A percentile compares a stretch with the other conserved stretches of the same genome.
phyloP scores from a whole-genome alignment of 306 rosid genomes.

The Lathyrus sativus region DNA sequence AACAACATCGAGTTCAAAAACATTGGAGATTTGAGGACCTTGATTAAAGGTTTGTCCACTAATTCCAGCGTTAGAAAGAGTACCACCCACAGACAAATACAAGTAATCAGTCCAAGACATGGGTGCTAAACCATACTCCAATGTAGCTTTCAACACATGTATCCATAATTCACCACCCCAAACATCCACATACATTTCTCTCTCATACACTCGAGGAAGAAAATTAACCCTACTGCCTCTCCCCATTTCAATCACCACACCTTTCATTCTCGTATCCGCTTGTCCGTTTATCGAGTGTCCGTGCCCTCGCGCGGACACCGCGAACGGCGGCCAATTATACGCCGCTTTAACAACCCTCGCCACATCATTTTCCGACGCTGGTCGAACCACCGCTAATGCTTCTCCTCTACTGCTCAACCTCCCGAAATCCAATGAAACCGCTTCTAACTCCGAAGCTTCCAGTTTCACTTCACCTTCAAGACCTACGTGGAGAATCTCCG shows the following conservation, averaged over 20 bases:
- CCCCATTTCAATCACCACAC: conserved; percentile 81
- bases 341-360: conserved; percentile 51
- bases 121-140: conserved; percentile 73
- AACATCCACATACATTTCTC: conserved; percentile 67
- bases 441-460: conserved; percentile 50
- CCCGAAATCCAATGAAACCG: conserved; percentile 76
- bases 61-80: conserved; percentile 91
- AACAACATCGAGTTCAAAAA: conserved; percentile 80
- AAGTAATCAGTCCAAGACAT: conserved; percentile 96
- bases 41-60: conserved; percentile 93
- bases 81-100: conserved; percentile 91
- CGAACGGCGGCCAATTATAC: conserved; percentile 43
- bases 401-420: conserved; percentile 43
- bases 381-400: conserved; percentile 65
- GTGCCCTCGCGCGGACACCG: conserved; percentile 86
- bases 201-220: conserved; percentile 38
- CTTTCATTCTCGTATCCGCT: conserved; percentile 52
- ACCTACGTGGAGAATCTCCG: conserved; percentile 61
- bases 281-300: conserved; percentile 99
- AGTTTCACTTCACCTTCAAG: conserved; percentile 62
- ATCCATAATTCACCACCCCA: conserved; percentile 99
- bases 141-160: conserved; percentile 58
- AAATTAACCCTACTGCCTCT: neutral
- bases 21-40: conserved; percentile 89
- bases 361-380: conserved; percentile 65